Base-by-base conservation (phyloP, 2,329 filamentous ascomycete genomes). In the Ophiosphaerella narmari region DNA sequence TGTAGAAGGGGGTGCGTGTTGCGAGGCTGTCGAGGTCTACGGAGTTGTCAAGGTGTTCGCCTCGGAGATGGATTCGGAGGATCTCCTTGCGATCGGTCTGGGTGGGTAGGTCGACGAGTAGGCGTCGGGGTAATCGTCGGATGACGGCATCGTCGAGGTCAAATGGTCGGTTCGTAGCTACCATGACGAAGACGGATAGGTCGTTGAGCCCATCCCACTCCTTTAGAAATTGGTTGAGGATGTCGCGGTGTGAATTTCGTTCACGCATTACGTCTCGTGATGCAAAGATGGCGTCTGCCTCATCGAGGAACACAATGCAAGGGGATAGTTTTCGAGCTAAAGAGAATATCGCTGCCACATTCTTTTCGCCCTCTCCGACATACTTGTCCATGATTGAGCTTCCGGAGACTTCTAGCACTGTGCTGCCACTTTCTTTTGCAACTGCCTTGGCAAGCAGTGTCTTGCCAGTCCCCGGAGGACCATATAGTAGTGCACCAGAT, bases 331-430 rank as follows among this genome's bases (percentile, higher is more conserved):
- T 96, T 75, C 91, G 91, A 4, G 94, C 94, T 0, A 97, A 80
- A 0, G 86, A 88, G 75, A 99, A 99, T 35, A 97, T 86, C 0
- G 93, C 93, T 44, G 88, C 87, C 46, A 97, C 70, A 68, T 96
- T 96, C 80, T 97, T 97, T 77, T 99, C 94, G 52, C 90, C 90
- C 72, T 97, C 91, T 18, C 94, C 94, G 3, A 97, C 90, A 73
- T 90, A 97, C 83, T 95, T 97, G 71, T 97, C 90, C 73, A 96
- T 95, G 62, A 99, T 89, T 59, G 91, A 90, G 1, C 91, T 91
- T 2, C 91, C 93, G 58, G 87, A 92, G 36, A 97, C 86, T 73
- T 97, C 92, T 34, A 99, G 78, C 26, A 87, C 82, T 0, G 82
- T 86, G 2, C 88, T 86, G 81, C 83, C 82, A 48, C 80, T 84